phyloP scores from a whole-genome alignment of 116 monocot genomes.

The Dioscorea cayenensis region DNA sequence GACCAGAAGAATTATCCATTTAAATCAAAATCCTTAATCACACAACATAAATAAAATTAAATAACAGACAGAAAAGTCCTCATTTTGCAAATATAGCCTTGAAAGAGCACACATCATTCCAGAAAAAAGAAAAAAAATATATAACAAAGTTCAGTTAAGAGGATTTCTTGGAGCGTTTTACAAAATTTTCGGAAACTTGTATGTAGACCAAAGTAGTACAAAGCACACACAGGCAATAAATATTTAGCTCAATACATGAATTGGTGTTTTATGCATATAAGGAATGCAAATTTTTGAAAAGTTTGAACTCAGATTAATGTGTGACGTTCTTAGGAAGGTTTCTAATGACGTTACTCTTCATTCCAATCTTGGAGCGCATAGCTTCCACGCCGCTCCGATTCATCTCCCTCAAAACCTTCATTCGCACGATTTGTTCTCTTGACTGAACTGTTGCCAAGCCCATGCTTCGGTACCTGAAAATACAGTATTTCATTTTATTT shows the following conservation, averaged over 20 bases:
- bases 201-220: too few relatives aligned
- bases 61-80: not conserved
- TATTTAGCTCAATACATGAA: not conserved
- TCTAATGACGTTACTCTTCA: constrained; percentile 91
- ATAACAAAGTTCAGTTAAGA: too few relatives aligned
- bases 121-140: too few relatives aligned
- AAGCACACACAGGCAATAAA: too few relatives aligned
- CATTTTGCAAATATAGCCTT: too few relatives aligned
- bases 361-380: constrained; percentile 82
- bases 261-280: not conserved
- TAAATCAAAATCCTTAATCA: too few relatives aligned
- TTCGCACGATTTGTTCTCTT: constrained; percentile 52
- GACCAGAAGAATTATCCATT: not conserved
- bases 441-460: constrained; percentile 81
- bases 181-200: not conserved
- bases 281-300: too few relatives aligned
- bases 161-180: not conserved
- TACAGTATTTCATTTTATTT: not conserved
- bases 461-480: constrained; percentile 77
- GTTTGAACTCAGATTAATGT: constrained; percentile 21
- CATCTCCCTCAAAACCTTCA: constrained; percentile 74
- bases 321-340: constrained; percentile 88
- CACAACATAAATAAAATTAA: not conserved
- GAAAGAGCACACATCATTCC: too few relatives aligned
- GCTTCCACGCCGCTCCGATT: constrained; percentile 59